phyloP scores from a whole-genome alignment of 108 stramenopile genomes.

The Nannochloropsis oceanica region DNA sequence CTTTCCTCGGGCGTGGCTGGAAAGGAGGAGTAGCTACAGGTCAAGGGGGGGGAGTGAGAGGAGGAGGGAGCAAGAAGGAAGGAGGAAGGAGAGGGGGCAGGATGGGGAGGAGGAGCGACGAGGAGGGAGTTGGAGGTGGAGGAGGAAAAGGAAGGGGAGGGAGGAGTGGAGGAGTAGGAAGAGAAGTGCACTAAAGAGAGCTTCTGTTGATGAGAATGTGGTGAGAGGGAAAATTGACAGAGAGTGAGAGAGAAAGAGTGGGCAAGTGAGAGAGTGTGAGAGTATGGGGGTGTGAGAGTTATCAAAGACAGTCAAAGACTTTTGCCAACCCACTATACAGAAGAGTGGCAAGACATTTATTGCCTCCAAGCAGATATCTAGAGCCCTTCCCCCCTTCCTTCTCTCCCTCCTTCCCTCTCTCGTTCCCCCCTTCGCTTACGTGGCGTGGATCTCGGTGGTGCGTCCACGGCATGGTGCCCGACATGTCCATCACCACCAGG shows the following conservation, averaged over 20 bases:
- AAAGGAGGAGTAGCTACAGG: neutral
- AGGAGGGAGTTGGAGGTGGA: neutral
- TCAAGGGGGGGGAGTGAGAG: neutral
- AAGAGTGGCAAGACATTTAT: too few species aligned
- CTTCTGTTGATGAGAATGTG: too few species aligned
- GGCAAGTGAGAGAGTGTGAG: too few species aligned
- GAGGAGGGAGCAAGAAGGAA: neutral
- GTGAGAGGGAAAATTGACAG: too few species aligned
- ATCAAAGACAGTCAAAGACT: too few species aligned
- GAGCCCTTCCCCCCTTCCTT: neutral
- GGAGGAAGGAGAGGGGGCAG: neutral
- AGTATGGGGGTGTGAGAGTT: too few species aligned
- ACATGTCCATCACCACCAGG: conserved; percentile 33
- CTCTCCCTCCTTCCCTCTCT: neutral
- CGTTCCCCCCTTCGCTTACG: conserved; percentile 60
- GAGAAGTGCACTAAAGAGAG: too few species aligned
- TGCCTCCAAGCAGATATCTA: neutral
- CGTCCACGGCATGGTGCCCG: conserved; percentile 50
- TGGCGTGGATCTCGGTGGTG: conserved; percentile 56
- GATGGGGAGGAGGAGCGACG: neutral
- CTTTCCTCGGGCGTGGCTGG: too few species aligned
- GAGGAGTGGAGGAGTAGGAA: too few species aligned
- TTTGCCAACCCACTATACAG: too few species aligned
- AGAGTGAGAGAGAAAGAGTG: too few species aligned
- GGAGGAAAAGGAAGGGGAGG: too few species aligned